Evolutionary conservation across 345 rosid genomes (phyloP), one percentile per base, ranked within the genome.

Genomic region (Geranium rotundifolium): DNA sequence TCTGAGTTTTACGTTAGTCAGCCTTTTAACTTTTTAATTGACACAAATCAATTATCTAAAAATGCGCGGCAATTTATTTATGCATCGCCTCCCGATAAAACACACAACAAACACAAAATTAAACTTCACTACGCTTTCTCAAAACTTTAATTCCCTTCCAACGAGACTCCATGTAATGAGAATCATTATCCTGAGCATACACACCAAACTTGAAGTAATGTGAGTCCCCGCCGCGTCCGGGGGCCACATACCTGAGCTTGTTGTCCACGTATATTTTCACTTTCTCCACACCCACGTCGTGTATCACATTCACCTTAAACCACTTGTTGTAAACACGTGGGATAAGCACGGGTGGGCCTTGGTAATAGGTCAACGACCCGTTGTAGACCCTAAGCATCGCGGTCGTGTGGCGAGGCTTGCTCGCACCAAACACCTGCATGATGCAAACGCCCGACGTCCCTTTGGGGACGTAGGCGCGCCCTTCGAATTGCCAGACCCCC

Each of bases 161-260:
- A 49, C 76, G 67, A 65, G 71, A 69, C 65, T 76, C 73, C 76
- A 72, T 72, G 15, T 63, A 69, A 18, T 57, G 10, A 4, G 71
- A 65, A 8, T 46, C 63, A 9, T 69, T 19, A 0, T 30, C 31
- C 54, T 66, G 72, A 0, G 72, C 71, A 61, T 70, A 69, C 10
- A 76, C 80, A 9, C 74, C 76, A 50, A 46, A 62, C 18, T 72
- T 68, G 67, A 72, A 76, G 63, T 17, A 60, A 63, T 68, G 80
- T n/a, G 59, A 63, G 1, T 30, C 55, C 0, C 72, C 76, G 0
- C 73, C 74, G 23, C 67, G 62, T 7, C 63, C 76, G 7, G 19
- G 1, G 7, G 63, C 76, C 46, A 65, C 57, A 16, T 23, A 41
- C 60, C 49, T 52, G 0, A 63, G 64, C 19, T 10, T 16, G 8